Conservation (phyloP, 805 yeast genomes). For the Saturnispora hagleri region DNA sequence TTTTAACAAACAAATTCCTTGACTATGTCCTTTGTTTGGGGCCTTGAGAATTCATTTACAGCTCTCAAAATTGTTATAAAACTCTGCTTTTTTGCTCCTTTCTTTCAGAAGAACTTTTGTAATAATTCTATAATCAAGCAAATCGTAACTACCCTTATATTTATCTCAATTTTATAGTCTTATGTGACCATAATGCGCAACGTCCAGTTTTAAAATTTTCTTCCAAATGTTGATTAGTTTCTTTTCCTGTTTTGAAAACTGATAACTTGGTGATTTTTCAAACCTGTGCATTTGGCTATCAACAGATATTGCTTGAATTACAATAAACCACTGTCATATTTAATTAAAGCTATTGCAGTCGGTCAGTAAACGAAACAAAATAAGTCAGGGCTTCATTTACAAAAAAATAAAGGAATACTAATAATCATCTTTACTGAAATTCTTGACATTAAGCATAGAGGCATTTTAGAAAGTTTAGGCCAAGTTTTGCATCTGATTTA, state of each 20-base stretch:
- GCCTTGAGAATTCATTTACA: background rate
- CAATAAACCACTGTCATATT: background rate
- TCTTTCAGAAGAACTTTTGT: background rate
- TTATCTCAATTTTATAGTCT: background rate
- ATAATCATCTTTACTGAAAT: background rate
- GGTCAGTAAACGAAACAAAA: background rate
- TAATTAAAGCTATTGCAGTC: background rate
- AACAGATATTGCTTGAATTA: background rate
- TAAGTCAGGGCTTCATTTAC: background rate
- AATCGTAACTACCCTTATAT: background rate
- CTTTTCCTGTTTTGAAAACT: conserved; percentile 4
- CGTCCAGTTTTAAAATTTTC: conserved; percentile 4
- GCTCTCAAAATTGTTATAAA: background rate
- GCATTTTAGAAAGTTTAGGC: background rate
- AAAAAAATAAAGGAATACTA: background rate
- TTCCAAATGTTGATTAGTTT: background rate
- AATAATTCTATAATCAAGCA: background rate
- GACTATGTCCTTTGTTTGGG: background rate
- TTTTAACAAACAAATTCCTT: background rate
- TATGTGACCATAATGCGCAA: background rate
- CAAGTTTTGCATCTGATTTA: background rate
- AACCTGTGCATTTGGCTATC: background rate
- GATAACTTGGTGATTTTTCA: background rate
- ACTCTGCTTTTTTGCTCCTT: background rate
- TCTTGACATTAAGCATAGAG: background rate